A percentile compares a stretch with the other conserved stretches of the same genome.
These are phyloP conservation scores for Eutypella sp. DNA, from an alignment of 2,329 filamentous ascomycete species.

Conservation along the genomic window DNA sequence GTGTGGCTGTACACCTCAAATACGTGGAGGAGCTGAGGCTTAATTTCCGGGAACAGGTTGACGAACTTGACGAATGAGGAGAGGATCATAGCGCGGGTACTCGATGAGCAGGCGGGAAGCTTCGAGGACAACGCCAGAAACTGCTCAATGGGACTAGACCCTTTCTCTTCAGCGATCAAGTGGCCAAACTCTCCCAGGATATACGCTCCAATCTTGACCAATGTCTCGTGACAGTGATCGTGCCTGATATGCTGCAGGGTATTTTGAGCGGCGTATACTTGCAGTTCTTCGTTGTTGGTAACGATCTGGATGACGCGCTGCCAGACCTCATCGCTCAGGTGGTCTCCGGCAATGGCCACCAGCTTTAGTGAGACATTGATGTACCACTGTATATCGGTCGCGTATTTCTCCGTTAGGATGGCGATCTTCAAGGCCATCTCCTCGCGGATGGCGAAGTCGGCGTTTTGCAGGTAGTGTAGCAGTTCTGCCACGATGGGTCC, in stretches of 20 bases:
- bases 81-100: slow-evolving; percentile 86
- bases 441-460: slow-evolving; percentile 95
- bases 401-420: slow-evolving; percentile 96
- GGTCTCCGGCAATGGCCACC: slow-evolving; percentile 94
- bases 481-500: slow-evolving; percentile 91
- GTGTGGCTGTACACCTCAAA: slow-evolving; percentile 93
- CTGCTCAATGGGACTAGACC: slow-evolving; percentile 95
- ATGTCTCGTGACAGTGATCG: slow-evolving; percentile 90
- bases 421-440: slow-evolving; percentile 99
- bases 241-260: slow-evolving; percentile 88
- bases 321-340: slow-evolving; percentile 99
- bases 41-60: slow-evolving; percentile 97
- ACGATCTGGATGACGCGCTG: slow-evolving; percentile 98
- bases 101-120: slow-evolving; percentile 80
- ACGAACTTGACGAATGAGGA: slow-evolving; percentile 97
- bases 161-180: slow-evolving; percentile 84
- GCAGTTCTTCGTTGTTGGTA: slow-evolving; percentile 97
- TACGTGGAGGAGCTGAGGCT: slow-evolving; percentile 84
- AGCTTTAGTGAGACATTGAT: slow-evolving; percentile 94
- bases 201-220: slow-evolving; percentile 97
- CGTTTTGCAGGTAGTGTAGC: slow-evolving; percentile 88
- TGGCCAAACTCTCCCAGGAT: slow-evolving; percentile 96
- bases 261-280: slow-evolving; percentile 93
- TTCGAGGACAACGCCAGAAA: slow-evolving; percentile 90
- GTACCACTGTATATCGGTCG: slow-evolving; percentile 98